Evolutionary conservation across 192 early-diverging fungal genomes (phyloP).

Genomic region (Funneliformis geosporum): DNA sequence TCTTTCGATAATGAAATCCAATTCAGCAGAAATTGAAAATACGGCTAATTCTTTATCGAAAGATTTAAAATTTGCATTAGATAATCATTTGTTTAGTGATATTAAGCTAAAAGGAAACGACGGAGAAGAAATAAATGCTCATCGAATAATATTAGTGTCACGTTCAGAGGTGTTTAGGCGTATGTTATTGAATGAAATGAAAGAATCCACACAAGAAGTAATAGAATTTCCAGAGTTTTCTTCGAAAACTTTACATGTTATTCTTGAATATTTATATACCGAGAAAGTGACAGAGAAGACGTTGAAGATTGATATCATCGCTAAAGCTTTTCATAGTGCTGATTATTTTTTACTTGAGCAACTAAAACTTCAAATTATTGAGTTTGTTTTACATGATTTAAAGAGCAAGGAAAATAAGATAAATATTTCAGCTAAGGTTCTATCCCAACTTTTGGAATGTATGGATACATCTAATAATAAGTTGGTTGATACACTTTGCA

Average conservation of each 20-base stretch:
- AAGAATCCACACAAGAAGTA: not conserved
- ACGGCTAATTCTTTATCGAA: too few relatives aligned
- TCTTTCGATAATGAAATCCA: not conserved
- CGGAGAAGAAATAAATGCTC: not conserved
- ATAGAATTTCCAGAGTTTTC: not conserved
- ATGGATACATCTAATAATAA: not conserved
- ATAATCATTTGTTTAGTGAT: not conserved
- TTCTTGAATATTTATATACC: not conserved
- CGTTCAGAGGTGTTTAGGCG: not conserved
- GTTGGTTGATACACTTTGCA: not conserved
- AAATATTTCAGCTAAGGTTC: not conserved
- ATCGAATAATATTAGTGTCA: not conserved
- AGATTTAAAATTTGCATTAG: too few relatives aligned
- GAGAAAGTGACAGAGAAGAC: not conserved
- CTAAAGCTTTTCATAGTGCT: not conserved
- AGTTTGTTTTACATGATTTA: not conserved
- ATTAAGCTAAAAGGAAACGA: not conserved
- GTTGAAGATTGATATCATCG: not conserved
- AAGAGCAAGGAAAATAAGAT: not conserved
- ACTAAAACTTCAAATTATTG: not conserved
- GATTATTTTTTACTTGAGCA: not conserved
- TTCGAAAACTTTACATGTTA: not conserved
- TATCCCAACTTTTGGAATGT: not conserved
- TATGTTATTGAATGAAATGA: not conserved
- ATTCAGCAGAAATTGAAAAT: not conserved